Evolutionary conservation across 2,329 filamentous ascomycete genomes (phyloP), one percentile per base, ranked within the genome.

Genomic region (Pseudopyricularia cyperi): DNA sequence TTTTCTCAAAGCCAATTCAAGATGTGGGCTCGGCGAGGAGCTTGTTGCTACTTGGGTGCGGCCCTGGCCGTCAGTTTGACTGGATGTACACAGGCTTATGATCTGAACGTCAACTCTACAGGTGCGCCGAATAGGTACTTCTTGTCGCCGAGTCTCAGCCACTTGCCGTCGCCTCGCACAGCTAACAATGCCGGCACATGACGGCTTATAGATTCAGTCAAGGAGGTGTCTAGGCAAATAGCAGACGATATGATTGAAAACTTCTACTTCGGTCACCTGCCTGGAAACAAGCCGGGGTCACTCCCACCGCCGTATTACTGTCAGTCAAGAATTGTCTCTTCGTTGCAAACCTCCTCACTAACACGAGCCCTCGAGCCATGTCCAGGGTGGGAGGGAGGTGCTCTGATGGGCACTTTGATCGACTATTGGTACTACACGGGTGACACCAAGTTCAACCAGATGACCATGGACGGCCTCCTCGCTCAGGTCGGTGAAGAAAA

Each of bases 401-500:
- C 85, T 53, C 80, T 90, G 71, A 74, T 82, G 66, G 79, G 78
- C 22, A 73, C 83, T 2, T 70, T 93, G 56, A 73, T 94, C 51
- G 86, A 93, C 60, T 93, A 93, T 65, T 94, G 87, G 86, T 86
- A 57, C 51, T 60, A 60, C 48, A 60, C 58, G 8, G 54, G 55
- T 46, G 58, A 60, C 52, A 83, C 62, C 87, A 88, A 63, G 33
- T 93, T 86, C 68, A 89, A 89, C 62, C 69, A 81, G 15, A 68
- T 87, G 42, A 77, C 80, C 15, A 75, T 73, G 34, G 73, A 86
- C 56, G 89, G 78, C 12, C 74, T 95, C 58, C 73, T 89, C 47
- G 82, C 78, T 63, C 89, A 95, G 66, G 80, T 83, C 51, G 87
- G 87, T 52, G 74, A 79, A 2, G 74, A 85, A 61, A 71, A 80